Conservation (phyloP, 2,329 filamentous ascomycete species). For the Penicillium sp. region DNA sequence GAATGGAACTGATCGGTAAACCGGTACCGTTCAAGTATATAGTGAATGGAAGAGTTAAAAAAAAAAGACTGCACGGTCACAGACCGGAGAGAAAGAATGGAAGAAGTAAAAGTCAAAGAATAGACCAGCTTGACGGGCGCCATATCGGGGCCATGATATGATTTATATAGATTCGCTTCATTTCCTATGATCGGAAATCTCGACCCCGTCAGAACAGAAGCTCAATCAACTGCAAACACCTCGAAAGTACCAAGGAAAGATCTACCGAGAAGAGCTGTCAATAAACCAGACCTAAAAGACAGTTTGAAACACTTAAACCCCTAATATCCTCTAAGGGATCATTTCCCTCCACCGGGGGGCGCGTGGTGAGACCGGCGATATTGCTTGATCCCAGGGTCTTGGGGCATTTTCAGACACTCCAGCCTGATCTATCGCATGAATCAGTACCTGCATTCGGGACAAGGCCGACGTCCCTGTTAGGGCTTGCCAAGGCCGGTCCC, state of each 20-base stretch:
- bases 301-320: constrained; percentile 17
- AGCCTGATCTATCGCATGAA: not conserved
- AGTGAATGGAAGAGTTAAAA: constrained; percentile 8
- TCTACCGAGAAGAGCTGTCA: constrained; percentile 5
- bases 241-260: not conserved
- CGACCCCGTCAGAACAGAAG: constrained; percentile 4
- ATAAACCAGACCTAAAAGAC: not conserved
- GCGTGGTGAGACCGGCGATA: constrained; percentile 10
- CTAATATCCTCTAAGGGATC: constrained; percentile 8
- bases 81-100: constrained; percentile 23
- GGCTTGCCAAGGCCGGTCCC: constrained; percentile 21
- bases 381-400: constrained; percentile 4
- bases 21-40: constrained; percentile 16
- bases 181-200: not conserved
- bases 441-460: constrained; percentile 7
- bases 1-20: constrained; percentile 21
- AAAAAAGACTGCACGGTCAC: constrained; percentile 17
- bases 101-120: constrained; percentile 14
- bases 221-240: constrained; percentile 19
- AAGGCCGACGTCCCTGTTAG: constrained; percentile 16
- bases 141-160: not conserved
- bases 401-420: not conserved
- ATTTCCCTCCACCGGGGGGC: constrained; percentile 10
- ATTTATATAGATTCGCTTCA: constrained; percentile 13
- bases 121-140: constrained; percentile 16